Evolutionary conservation across 306 rosid genomes (phyloP), one percentile per base, ranked within the genome.

Genomic region (Trifolium dubium): DNA sequence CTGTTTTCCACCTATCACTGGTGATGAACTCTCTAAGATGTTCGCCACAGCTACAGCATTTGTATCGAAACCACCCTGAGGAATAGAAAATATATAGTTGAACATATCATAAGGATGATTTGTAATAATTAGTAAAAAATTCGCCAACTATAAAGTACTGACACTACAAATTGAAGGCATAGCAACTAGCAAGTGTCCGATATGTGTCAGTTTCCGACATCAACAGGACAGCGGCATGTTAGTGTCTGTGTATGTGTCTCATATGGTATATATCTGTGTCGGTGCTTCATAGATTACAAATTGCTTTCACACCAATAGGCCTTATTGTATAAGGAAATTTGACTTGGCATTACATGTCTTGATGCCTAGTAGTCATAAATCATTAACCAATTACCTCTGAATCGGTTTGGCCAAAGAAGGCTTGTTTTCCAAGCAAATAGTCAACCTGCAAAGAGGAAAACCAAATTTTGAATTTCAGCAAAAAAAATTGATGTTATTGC

Each of bases 11-110:
- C 58, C 75, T 1, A 86, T 1, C 58, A 72, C 85, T 5, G 74
- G 68, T 28, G 55, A 14, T 64, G 91, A 37, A 9, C 29, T 30
- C 74, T 93, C 97, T 79, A 93, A 84, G 71, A 93, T 63, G 81
- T 93, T 93, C 15, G 98, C 98, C 14, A 88, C 80, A 15, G 98
- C 98, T 65, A 93, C 98, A 0, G 83, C 90, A n/a, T 80, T 89
- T 0, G 86, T 3, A 65, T 93, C 97, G 8, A 93, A 93, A 64
- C 98, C 98, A 62, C 98, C 98, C 98, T 93, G 84, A 18, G 18
- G 43, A 73, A 64, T 73, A 39, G 2, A 77, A 62, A 69, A 72
- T 23, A 23, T 23, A 23, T 28, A 69, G 66, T 77, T 29, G 77
- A 41, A 1, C 40, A 37, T 37, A 37, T 41, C 3, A 11, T 44